phyloP scores from a whole-genome alignment of 371 early-diverging fungal species.

The Apophysomyces sp. region DNA sequence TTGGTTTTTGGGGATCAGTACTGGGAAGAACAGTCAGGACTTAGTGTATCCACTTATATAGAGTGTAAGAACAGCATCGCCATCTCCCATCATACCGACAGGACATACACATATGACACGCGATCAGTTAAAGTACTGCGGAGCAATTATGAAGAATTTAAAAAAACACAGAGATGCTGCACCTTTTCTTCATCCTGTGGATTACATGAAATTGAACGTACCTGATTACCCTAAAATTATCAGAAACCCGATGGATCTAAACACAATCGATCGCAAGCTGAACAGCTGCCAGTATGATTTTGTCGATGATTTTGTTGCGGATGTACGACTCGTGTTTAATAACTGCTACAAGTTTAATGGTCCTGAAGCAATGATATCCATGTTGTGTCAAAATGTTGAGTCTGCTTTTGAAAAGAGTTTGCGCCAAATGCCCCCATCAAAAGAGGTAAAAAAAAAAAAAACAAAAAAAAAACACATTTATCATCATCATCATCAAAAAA shows the following conservation, averaged over 20 bases:
- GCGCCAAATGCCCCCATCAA: slow-evolving; percentile 61
- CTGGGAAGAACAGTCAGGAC: neutral
- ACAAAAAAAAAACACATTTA: neutral
- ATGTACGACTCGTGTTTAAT: slow-evolving; percentile 71
- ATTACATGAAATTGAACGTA: slow-evolving; percentile 83
- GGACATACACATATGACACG: slow-evolving; percentile 54
- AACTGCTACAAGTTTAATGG: slow-evolving; percentile 93
- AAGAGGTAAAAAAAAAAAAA: slow-evolving; percentile 17
- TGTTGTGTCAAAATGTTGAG: slow-evolving; percentile 72
- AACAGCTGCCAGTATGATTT: slow-evolving; percentile 64
- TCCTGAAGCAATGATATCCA: slow-evolving; percentile 68
- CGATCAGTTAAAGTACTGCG: slow-evolving; percentile 78
- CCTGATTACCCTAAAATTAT: slow-evolving; percentile 93
- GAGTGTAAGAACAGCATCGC: slow-evolving; percentile 14
- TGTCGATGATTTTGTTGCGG: slow-evolving; percentile 68
- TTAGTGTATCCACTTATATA: neutral
- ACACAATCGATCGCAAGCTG: slow-evolving; percentile 88
- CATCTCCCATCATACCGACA: slow-evolving; percentile 10
- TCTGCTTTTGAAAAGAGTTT: slow-evolving; percentile 67
- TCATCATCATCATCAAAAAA: neutral
- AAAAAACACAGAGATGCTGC: slow-evolving; percentile 71
- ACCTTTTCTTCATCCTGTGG: slow-evolving; percentile 92
- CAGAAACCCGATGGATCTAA: slow-evolving; percentile 96
- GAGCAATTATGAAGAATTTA: slow-evolving; percentile 67
- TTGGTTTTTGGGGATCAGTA: too few species aligned